phyloP scores from a whole-genome alignment of 2,329 filamentous ascomycete genomes.

The Hymenotorrendiella dingleyae region DNA sequence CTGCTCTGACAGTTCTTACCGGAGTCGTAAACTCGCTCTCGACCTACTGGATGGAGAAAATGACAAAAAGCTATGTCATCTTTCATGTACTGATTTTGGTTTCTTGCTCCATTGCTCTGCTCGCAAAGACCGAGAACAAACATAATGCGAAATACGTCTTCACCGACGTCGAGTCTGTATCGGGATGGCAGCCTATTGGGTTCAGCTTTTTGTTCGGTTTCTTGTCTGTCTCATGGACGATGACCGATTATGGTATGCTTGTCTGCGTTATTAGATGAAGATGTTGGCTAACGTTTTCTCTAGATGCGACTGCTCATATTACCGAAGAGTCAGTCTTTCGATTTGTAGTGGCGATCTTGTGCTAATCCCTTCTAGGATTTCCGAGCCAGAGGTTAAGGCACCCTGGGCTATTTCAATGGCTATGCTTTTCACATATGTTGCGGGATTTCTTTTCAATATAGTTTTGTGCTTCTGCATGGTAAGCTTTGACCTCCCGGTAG shows the following conservation, averaged over 20 bases:
- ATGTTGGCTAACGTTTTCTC: slow-evolving; percentile 12
- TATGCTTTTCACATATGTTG: slow-evolving; percentile 49
- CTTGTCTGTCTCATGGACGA: slow-evolving; percentile 53
- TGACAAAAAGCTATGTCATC: slow-evolving; percentile 51
- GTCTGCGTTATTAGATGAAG: slow-evolving; percentile 18
- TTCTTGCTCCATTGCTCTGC: slow-evolving; percentile 44
- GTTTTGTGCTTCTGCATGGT: slow-evolving; percentile 50
- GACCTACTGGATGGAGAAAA: slow-evolving; percentile 52
- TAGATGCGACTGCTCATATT: slow-evolving; percentile 37
- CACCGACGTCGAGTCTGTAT: slow-evolving; percentile 44
- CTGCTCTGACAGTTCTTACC: slow-evolving; percentile 44
- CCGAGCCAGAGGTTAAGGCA: slow-evolving; percentile 43
- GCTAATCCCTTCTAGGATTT: slow-evolving; percentile 29
- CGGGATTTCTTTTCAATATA: slow-evolving; percentile 52
- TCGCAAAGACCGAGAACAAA: slow-evolving; percentile 45
- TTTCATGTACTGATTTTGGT: slow-evolving; percentile 49
- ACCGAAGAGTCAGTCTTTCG: slow-evolving; percentile 36
- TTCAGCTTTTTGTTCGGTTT: slow-evolving; percentile 57
- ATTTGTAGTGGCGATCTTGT: background rate
- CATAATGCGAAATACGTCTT: slow-evolving; percentile 49
- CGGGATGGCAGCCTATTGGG: slow-evolving; percentile 48
- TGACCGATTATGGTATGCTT: slow-evolving; percentile 47
- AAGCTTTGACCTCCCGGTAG: no score
- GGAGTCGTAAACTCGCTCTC: slow-evolving; percentile 49
- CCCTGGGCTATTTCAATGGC: slow-evolving; percentile 52